Conservation (phyloP, 2,329 filamentous ascomycete genomes). For the Exophiala lecanii-corni region DNA sequence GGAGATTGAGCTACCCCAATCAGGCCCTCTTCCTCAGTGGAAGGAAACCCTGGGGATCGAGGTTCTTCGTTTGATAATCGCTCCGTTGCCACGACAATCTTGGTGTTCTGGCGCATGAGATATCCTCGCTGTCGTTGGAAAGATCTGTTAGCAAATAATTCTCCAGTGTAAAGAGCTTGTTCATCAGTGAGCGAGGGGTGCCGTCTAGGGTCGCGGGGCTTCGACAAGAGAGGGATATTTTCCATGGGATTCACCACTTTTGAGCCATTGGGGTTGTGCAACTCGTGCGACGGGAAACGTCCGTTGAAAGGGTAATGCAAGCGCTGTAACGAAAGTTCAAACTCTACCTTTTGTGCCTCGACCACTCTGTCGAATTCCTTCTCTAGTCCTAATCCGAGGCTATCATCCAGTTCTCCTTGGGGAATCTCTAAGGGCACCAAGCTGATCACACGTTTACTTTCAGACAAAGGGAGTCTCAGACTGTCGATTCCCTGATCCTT, state of each 20-base stretch:
- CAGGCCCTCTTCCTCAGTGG: conserved; percentile 39
- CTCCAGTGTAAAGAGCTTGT: conserved; percentile 1
- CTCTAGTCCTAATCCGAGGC: conserved; percentile 76
- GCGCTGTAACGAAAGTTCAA: conserved; percentile 43
- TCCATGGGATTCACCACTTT: conserved; percentile 14
- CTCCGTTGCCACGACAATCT: conserved; percentile 85
- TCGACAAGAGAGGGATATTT: conserved; percentile 20
- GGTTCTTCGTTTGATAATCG: conserved; percentile 59
- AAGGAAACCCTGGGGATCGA: conserved; percentile 14
- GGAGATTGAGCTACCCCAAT: conserved; percentile 29
- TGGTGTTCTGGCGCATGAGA: conserved; percentile 97
- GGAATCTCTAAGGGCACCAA: conserved; percentile 80
- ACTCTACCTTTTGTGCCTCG: conserved; percentile 90
- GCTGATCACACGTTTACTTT: conserved; percentile 58
- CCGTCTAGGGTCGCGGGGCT: conserved; percentile 18
- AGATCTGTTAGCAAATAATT: conserved; percentile 59
- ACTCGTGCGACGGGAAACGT: conserved; percentile 24
- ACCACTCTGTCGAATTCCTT: conserved; percentile 93
- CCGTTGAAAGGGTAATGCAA: conserved; percentile 29
- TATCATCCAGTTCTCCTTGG: conserved; percentile 62
- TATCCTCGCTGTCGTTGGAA: conserved; percentile 82
- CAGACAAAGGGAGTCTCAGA: not conserved
- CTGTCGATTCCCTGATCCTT: conserved; percentile 4
- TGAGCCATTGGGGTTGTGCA: conserved; percentile 19
- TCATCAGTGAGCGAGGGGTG: conserved; percentile 8